Conservation (phyloP, 192 early-diverging fungal genomes). For the Coemansia sp. region DNA sequence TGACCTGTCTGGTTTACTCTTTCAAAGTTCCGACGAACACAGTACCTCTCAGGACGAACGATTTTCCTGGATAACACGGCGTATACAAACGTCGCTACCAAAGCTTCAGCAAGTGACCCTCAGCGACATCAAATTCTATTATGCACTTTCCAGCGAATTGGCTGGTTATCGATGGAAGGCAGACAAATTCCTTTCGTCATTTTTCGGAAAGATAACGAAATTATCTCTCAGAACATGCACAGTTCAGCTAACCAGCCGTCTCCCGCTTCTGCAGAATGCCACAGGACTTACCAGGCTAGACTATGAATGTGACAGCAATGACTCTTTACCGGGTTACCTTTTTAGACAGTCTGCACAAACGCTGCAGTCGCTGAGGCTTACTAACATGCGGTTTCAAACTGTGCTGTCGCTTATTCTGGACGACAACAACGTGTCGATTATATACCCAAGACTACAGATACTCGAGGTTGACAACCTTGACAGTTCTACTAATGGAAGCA, state of each 20-base stretch:
- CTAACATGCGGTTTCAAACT: neutral
- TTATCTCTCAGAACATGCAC: neutral
- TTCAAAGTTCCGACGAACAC: neutral
- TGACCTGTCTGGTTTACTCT: neutral
- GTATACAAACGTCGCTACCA: neutral
- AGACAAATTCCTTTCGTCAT: neutral
- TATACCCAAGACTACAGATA: neutral
- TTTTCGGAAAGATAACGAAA: neutral
- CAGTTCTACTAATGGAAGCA: neutral
- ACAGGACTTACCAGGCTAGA: neutral
- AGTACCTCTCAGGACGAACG: neutral
- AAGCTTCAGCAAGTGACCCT: no score
- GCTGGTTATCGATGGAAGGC: no score
- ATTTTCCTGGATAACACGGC: neutral
- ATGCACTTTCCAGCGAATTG: no score
- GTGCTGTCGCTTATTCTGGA: neutral
- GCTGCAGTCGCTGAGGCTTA: neutral
- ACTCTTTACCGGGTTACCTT: neutral
- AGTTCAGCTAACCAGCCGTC: neutral
- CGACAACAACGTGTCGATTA: neutral
- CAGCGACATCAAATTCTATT: no score
- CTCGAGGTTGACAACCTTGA: neutral
- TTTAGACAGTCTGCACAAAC: neutral
- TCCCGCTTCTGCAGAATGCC: neutral
- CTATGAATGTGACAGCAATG: neutral